phyloP scores from a whole-genome alignment of 345 rosid genomes.

The Reutealis trisperma region DNA sequence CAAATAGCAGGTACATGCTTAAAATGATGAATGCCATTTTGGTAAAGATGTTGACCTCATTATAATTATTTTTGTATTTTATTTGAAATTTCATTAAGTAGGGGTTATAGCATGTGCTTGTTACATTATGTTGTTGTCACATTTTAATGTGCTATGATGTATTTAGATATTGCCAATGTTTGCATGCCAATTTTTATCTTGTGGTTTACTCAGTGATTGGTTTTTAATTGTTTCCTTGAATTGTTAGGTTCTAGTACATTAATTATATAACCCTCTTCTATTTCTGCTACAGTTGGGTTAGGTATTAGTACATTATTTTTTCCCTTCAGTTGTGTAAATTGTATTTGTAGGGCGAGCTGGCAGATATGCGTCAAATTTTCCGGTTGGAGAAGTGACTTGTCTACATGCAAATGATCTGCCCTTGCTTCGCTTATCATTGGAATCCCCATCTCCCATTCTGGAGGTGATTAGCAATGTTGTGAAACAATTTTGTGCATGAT shows the following conservation, averaged over 20 bases:
- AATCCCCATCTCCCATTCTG: slow-evolving; percentile 64
- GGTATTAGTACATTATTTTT: not conserved
- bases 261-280: not conserved
- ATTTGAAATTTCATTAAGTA: not conserved
- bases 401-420: slow-evolving; percentile 60
- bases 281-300: not conserved
- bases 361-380: slow-evolving; percentile 82
- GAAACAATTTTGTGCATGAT: not conserved
- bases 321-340: not conserved
- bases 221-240: not conserved
- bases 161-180: not conserved
- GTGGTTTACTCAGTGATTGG: not conserved
- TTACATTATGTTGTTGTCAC: slow-evolving; percentile 1
- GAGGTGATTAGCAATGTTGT: slow-evolving; percentile 45
- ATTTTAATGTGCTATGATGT: not conserved
- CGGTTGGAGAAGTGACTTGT: slow-evolving; percentile 94
- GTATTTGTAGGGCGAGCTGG: slow-evolving; percentile 77
- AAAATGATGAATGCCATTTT: not conserved
- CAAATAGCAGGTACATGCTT: slow-evolving; percentile 77
- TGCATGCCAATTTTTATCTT: not conserved
- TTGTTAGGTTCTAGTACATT: not conserved
- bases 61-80: not conserved
- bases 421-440: slow-evolving; percentile 71
- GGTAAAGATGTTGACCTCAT: not conserved
- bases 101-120: not conserved